phyloP scores from a whole-genome alignment of 768 basidiomycete species.

The Boletus tomentosulus region DNA sequence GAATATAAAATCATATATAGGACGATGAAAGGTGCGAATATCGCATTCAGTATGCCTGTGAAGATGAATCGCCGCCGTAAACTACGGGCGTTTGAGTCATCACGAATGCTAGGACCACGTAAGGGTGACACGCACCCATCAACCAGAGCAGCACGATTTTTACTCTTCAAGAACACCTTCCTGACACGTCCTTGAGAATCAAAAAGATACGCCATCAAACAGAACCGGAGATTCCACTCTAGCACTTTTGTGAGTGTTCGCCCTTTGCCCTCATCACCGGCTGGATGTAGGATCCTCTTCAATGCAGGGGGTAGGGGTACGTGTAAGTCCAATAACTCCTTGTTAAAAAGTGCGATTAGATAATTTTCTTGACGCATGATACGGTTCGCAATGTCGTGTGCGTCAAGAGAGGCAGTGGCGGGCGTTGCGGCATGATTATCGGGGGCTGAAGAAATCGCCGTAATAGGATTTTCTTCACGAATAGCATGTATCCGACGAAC shows the following conservation, averaged over 20 bases:
- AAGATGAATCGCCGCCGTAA: constrained; percentile 86
- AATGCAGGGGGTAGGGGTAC: constrained; percentile 69
- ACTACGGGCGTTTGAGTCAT: constrained; percentile 37
- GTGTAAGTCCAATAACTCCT: constrained; percentile 85
- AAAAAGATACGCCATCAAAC: constrained; percentile 92
- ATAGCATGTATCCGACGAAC: constrained; percentile 88
- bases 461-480: constrained; percentile 89
- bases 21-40: constrained; percentile 96
- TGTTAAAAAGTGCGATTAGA: constrained; percentile 95
- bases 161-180: constrained; percentile 86
- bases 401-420: constrained; percentile 85
- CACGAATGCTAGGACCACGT: neutral
- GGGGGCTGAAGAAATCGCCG: constrained; percentile 69
- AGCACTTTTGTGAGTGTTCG: constrained; percentile 82
- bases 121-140: constrained; percentile 59
- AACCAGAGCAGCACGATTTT: constrained; percentile 71
- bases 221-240: constrained; percentile 97
- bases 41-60: constrained; percentile 93
- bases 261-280: constrained; percentile 57
- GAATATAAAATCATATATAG: constrained; percentile 96
- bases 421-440: constrained; percentile 52
- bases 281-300: constrained; percentile 44
- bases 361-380: constrained; percentile 99
- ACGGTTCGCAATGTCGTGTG: constrained; percentile 96
- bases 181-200: constrained; percentile 86